Percentiles rank a stretch among this genome's conserved stretches.
phyloP scores from a whole-genome alignment of 2,329 filamentous ascomycete genomes.

The Cladophialophora immunda region DNA sequence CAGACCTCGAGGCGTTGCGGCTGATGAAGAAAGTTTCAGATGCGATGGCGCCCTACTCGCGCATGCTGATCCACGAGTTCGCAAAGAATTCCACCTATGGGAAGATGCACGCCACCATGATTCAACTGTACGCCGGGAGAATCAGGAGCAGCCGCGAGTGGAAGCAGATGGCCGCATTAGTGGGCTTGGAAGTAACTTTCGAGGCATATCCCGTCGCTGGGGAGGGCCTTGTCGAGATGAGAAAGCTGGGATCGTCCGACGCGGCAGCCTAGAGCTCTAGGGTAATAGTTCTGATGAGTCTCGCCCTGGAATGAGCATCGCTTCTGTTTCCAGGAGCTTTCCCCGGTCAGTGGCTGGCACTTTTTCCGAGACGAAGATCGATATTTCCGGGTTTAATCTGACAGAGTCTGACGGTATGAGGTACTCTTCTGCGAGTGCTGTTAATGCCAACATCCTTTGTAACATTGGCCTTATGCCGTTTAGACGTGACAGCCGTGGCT shows the following conservation, averaged over 20 bases:
- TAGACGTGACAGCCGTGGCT: no score
- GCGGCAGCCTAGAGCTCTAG: not conserved
- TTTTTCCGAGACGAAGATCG: not conserved
- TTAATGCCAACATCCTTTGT: no score
- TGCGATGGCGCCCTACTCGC: conserved; percentile 47
- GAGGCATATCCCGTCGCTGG: conserved; percentile 47
- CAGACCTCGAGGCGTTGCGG: conserved; percentile 48
- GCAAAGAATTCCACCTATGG: conserved; percentile 49
- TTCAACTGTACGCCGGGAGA: conserved; percentile 47
- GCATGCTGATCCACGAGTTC: conserved; percentile 49
- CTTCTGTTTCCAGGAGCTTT: not conserved
- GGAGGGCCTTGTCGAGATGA: conserved; percentile 50
- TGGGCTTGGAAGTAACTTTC: conserved; percentile 48
- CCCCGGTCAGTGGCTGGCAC: not conserved
- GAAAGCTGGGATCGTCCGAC: conserved; percentile 23
- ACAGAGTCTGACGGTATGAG: not conserved
- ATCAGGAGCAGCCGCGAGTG: conserved; percentile 48
- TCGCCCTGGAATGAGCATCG: not conserved
- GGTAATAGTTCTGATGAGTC: not conserved
- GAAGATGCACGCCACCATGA: conserved; percentile 50
- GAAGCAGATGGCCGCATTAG: conserved; percentile 46
- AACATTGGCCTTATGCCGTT: no score
- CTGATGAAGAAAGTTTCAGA: conserved; percentile 48
- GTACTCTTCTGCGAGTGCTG: not conserved
- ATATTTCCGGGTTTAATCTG: not conserved